These are phyloP conservation scores for Selenicereus undatus DNA, from an alignment of 148 eudicot species.

Conservation along the genomic window DNA sequence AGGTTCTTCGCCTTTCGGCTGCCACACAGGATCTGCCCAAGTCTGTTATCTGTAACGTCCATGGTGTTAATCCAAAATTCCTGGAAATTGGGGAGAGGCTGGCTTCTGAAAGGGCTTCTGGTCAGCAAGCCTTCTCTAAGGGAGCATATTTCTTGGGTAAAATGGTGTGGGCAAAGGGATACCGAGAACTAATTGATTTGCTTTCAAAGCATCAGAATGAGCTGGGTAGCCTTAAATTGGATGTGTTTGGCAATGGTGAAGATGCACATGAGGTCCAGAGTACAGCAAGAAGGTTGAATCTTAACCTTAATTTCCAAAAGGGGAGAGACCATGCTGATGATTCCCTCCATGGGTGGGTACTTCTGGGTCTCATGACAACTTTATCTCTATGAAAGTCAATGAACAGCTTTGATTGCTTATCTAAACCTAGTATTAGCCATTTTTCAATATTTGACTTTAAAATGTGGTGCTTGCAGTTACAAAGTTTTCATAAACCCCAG, in stretches of 20 bases:
- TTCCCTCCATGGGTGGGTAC: constrained; percentile 78
- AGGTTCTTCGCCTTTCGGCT: constrained; percentile 97
- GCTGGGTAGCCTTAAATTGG: constrained; percentile 70
- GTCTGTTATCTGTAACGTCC: constrained; percentile 86
- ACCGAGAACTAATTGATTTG: constrained; percentile 77
- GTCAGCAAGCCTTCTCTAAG: constrained; percentile 75
- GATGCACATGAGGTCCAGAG: constrained; percentile 91
- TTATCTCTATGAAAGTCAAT: neutral
- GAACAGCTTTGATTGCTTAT: neutral
- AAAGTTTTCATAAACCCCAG: constrained; percentile 95
- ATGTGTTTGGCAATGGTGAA: constrained; percentile 90
- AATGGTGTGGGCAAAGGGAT: constrained; percentile 99
- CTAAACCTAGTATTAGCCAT: neutral
- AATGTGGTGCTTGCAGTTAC: constrained; percentile 58
- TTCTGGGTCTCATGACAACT: neutral
- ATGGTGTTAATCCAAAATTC: constrained; percentile 93
- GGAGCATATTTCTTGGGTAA: constrained; percentile 98
- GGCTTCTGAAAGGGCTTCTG: constrained; percentile 78
- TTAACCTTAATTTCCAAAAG: constrained; percentile 79
- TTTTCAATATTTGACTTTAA: neutral
- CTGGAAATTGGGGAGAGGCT: constrained; percentile 81
- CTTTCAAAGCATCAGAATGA: constrained; percentile 78
- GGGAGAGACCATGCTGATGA: constrained; percentile 99
- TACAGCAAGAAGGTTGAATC: constrained; percentile 59
- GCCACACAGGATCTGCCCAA: constrained; percentile 93